Evolutionary conservation across 257 asterid genomes (phyloP).

Genomic region (Fraxinus excelsior): DNA sequence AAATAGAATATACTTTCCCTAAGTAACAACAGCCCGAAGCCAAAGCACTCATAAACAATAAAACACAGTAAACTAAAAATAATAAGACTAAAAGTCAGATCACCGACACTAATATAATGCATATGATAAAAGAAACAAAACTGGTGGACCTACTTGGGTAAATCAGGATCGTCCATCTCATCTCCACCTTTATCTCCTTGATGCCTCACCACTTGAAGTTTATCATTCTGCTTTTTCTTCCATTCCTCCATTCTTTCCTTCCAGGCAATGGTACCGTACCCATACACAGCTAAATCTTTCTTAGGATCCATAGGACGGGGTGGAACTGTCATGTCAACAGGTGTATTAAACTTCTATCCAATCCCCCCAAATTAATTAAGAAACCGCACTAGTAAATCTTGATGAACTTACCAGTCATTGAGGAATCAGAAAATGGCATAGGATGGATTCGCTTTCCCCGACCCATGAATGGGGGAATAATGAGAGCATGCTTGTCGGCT

Average conservation of each 20-base stretch:
- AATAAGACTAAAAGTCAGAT: constrained; percentile 31
- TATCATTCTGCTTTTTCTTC: constrained; percentile 90
- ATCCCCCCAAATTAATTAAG: constrained; percentile 9
- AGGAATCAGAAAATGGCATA: constrained; percentile 66
- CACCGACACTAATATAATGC: constrained; percentile 45
- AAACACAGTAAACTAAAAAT: constrained; percentile 8
- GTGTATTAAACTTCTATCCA: constrained; percentile 7
- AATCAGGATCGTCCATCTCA: constrained; percentile 84
- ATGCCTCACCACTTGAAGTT: constrained; percentile 90
- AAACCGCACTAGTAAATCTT: background rate
- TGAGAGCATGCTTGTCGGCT: constrained; percentile 93
- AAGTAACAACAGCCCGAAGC: constrained; percentile 30
- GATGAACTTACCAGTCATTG: constrained; percentile 61
- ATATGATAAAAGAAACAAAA: constrained; percentile 31
- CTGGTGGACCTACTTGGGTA: constrained; percentile 77
- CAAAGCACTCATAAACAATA: constrained; percentile 27
- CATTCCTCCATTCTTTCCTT: constrained; percentile 99
- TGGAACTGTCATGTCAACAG: constrained; percentile 53
- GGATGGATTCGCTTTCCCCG: constrained; percentile 85
- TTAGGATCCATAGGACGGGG: constrained; percentile 98
- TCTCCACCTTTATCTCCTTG: constrained; percentile 75
- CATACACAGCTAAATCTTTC: constrained; percentile 92
- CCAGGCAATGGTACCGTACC: constrained; percentile 98
- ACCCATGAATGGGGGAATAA: constrained; percentile 74
- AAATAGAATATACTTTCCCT: constrained; percentile 7